Evolutionary conservation across 1,139 yeast genomes (phyloP).

Genomic region (Geotrichum aggregatum): DNA sequence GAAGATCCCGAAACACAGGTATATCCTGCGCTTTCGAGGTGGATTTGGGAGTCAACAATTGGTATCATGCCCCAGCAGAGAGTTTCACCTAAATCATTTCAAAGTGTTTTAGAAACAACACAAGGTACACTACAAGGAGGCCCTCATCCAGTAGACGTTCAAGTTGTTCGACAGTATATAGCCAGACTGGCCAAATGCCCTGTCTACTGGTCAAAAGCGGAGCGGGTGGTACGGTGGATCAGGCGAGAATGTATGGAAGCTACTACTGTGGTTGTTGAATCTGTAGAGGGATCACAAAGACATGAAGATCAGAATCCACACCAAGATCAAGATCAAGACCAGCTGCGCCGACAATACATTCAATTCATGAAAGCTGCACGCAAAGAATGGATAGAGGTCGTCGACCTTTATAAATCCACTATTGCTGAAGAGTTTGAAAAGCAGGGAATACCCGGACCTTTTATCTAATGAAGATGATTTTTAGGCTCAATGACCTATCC

Average conservation of each 20-base stretch:
- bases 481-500: too few species aligned
- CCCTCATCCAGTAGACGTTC: conserved; percentile 19
- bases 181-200: background rate
- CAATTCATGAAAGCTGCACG: background rate
- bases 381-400: background rate
- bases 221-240: conserved; percentile 13
- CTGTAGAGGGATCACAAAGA: too few species aligned
- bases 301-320: too few species aligned
- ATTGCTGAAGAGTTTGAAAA: background rate
- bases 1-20: background rate
- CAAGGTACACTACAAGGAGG: conserved; percentile 17
- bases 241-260: background rate
- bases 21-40: conserved; percentile 6
- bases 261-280: background rate
- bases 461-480: too few species aligned
- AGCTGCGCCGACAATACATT: too few species aligned
- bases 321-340: too few species aligned
- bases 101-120: too few species aligned
- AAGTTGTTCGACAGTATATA: conserved; percentile 9
- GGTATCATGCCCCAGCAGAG: background rate
- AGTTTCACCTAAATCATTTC: too few species aligned
- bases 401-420: background rate
- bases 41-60: background rate
- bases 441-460: too few species aligned
- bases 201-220: conserved; percentile 11